These are phyloP conservation scores for Colletotrichum sp. DNA, from an alignment of 2,329 filamentous ascomycete genomes.

Conservation along the genomic window DNA sequence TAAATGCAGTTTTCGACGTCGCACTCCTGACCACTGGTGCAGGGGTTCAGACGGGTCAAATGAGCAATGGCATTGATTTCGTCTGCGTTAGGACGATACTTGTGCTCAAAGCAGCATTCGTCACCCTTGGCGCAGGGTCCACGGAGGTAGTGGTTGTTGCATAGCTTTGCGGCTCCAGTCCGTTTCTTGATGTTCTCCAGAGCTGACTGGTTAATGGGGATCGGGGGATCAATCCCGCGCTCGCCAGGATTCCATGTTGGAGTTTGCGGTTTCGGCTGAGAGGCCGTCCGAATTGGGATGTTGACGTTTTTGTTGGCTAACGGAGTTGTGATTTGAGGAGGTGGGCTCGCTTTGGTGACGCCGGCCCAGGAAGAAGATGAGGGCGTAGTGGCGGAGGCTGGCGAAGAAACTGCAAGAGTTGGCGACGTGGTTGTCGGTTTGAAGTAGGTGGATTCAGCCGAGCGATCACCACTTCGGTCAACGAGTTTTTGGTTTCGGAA, in stretches of 20 bases:
- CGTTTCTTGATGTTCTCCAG: conserved; percentile 63
- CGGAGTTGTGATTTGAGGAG: conserved; percentile 48
- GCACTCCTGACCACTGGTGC: conserved; percentile 62
- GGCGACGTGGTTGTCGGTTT: conserved; percentile 23
- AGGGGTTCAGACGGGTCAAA: conserved; percentile 62
- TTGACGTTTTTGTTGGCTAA: conserved; percentile 36
- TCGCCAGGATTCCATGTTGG: conserved; percentile 56
- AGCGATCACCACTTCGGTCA: conserved; percentile 34
- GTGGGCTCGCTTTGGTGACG: conserved; percentile 45
- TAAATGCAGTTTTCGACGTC: conserved; percentile 64
- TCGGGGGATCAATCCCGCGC: conserved; percentile 59
- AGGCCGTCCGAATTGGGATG: neutral
- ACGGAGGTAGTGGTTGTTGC: conserved; percentile 66
- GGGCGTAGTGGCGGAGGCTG: conserved; percentile 23
- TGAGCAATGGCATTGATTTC: conserved; percentile 62
- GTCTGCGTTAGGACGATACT: conserved; percentile 56
- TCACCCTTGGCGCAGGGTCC: conserved; percentile 60
- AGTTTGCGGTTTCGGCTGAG: conserved; percentile 28
- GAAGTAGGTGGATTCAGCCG: conserved; percentile 2
- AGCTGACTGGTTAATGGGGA: conserved; percentile 48
- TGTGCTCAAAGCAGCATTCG: conserved; percentile 63
- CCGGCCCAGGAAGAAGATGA: conserved; percentile 45
- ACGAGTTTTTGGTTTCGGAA: conserved; percentile 61
- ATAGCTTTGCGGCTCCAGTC: conserved; percentile 60
- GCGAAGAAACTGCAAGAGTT: conserved; percentile 28